These are phyloP conservation scores for Tremella fuciformis DNA, from an alignment of 768 basidiomycete genomes.

Conservation along the genomic window DNA sequence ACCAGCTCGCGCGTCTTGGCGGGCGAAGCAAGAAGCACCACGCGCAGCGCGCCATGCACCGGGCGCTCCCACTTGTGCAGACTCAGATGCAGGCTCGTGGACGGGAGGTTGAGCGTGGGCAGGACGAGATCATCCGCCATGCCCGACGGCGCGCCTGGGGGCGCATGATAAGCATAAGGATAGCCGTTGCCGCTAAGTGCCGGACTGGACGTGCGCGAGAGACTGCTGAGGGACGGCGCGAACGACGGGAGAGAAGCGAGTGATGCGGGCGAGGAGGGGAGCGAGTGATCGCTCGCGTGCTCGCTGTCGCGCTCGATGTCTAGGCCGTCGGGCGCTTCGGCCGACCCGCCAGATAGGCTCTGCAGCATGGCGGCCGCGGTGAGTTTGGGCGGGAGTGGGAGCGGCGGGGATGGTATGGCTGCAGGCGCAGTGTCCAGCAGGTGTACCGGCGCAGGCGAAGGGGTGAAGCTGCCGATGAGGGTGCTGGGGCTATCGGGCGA, in stretches of 20 bases:
- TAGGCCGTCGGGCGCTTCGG: no score
- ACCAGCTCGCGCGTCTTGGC: slow-evolving; percentile 11
- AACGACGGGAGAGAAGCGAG: slow-evolving; percentile 1
- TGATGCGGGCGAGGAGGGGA: slow-evolving; percentile 2
- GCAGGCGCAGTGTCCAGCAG: no score
- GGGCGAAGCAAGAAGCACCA: slow-evolving; percentile 1
- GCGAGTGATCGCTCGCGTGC: no score
- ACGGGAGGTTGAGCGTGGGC: slow-evolving; percentile 36
- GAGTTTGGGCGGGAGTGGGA: no score
- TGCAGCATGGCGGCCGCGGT: no score
- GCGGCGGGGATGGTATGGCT: no score
- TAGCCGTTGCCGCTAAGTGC: not conserved
- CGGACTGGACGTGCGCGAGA: slow-evolving; percentile 2
- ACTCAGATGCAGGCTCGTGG: slow-evolving; percentile 33
- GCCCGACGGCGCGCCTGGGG: not conserved
- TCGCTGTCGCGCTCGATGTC: no score
- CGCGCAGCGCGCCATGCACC: slow-evolving; percentile 11
- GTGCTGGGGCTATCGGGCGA: no score
- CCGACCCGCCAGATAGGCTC: no score
- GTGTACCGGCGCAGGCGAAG: no score
- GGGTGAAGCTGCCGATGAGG: no score
- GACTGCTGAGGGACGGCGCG: not conserved
- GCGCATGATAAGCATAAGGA: not conserved
- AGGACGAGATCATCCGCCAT: slow-evolving; percentile 30
- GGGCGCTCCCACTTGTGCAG: slow-evolving; percentile 15